phyloP scores from a whole-genome alignment of 2,329 filamentous ascomycete genomes.

The Aspergillus unguis region DNA sequence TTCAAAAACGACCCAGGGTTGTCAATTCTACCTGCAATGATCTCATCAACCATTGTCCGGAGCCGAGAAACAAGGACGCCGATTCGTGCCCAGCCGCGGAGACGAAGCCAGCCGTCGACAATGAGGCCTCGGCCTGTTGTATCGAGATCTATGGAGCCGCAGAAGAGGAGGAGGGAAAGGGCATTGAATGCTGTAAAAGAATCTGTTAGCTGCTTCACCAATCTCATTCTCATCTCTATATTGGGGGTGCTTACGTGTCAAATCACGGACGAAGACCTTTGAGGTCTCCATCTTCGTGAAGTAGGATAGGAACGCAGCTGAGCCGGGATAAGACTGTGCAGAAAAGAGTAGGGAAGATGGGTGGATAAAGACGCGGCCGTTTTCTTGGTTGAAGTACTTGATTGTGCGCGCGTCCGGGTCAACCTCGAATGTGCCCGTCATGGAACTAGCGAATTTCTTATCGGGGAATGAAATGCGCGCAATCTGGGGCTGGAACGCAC shows the following conservation, averaged over 20 bases:
- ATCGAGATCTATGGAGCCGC: slow-evolving; percentile 78
- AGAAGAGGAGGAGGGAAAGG: slow-evolving; percentile 84
- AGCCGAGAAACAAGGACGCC: slow-evolving; percentile 83
- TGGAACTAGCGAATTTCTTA: slow-evolving; percentile 86
- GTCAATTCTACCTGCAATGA: slow-evolving; percentile 77
- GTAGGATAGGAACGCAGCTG: slow-evolving; percentile 78
- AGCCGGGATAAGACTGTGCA: slow-evolving; percentile 70
- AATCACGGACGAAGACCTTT: slow-evolving; percentile 86
- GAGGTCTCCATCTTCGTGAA: slow-evolving; percentile 88
- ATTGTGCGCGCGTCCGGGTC: slow-evolving; percentile 91
- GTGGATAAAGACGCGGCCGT: slow-evolving; percentile 87
- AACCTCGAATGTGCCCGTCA: slow-evolving; percentile 85
- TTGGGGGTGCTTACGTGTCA: slow-evolving; percentile 66
- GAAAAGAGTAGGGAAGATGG: slow-evolving; percentile 84
- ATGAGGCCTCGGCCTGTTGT: slow-evolving; percentile 81
- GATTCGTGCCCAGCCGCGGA: slow-evolving; percentile 91
- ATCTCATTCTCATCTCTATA: too few relatives aligned
- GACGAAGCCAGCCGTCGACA: slow-evolving; percentile 83
- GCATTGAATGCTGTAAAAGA: slow-evolving; percentile 66
- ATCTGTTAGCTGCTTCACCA: too few relatives aligned
- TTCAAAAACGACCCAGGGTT: slow-evolving; percentile 61
- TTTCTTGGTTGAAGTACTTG: slow-evolving; percentile 85
- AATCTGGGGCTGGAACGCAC: slow-evolving; percentile 78
- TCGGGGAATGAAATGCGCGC: slow-evolving; percentile 90
- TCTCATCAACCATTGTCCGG: slow-evolving; percentile 78